These are phyloP conservation scores for Populus ilicifolia DNA, from an alignment of 345 rosid genomes.

Conservation along the genomic window DNA sequence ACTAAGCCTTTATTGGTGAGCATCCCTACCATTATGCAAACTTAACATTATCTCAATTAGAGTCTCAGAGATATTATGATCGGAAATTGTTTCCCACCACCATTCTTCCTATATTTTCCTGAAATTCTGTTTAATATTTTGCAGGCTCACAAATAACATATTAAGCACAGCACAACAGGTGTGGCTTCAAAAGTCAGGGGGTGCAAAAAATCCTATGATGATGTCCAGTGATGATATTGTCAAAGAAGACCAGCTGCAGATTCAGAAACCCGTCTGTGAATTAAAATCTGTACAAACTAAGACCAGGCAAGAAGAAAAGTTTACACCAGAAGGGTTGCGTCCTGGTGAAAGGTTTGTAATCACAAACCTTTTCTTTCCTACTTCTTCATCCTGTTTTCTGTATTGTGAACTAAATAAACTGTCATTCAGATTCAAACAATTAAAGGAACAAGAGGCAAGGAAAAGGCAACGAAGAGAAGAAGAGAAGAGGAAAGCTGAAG, in stretches of 20 bases:
- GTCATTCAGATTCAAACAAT: slow-evolving; percentile 58
- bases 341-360: slow-evolving; percentile 70
- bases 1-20: slow-evolving; percentile 95
- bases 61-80: background rate
- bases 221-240: slow-evolving; percentile 39
- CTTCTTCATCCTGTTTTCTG: background rate
- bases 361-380: slow-evolving; percentile 1
- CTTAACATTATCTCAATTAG: background rate
- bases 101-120: slow-evolving; percentile 8
- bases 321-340: slow-evolving; percentile 49
- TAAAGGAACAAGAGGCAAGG: slow-evolving; percentile 83
- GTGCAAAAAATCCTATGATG: slow-evolving; percentile 54
- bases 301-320: slow-evolving; percentile 34
- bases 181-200: slow-evolving; percentile 91
- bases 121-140: slow-evolving; percentile 11
- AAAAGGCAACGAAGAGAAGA: slow-evolving; percentile 58
- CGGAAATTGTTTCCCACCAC: background rate
- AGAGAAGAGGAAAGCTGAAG: slow-evolving; percentile 52
- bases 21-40: slow-evolving; percentile 7
- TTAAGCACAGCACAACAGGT: slow-evolving; percentile 85
- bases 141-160: slow-evolving; percentile 89
- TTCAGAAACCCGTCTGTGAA: slow-evolving; percentile 43
- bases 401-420: slow-evolving; percentile 11
- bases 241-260: slow-evolving; percentile 36
- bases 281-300: slow-evolving; percentile 27